phyloP scores from a whole-genome alignment of 2,329 filamentous ascomycete genomes.

The Exophiala spinifera region DNA sequence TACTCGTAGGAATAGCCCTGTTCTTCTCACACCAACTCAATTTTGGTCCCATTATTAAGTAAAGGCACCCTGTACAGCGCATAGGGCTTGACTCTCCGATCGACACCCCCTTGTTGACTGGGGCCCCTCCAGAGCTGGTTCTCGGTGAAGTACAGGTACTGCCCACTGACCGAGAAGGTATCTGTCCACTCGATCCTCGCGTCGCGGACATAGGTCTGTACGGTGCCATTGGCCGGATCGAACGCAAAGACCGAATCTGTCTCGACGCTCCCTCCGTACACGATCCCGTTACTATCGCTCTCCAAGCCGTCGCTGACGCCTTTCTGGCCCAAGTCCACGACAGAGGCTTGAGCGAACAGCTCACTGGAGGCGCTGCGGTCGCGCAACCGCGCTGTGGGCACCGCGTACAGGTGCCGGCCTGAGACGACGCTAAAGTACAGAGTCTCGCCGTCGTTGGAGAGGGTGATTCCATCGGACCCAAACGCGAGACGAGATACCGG shows the following conservation, averaged over 20 bases:
- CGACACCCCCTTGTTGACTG: slow-evolving; percentile 41
- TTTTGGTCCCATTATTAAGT: slow-evolving; percentile 43
- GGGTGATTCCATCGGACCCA: slow-evolving; percentile 51
- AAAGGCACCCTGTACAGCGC: slow-evolving; percentile 42
- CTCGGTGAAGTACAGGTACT: slow-evolving; percentile 54
- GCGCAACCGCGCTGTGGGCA: slow-evolving; percentile 45
- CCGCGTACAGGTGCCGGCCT: slow-evolving; percentile 44
- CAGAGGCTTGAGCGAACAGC: slow-evolving; percentile 43
- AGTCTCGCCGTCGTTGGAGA: slow-evolving; percentile 48
- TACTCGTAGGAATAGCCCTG: too few relatives aligned
- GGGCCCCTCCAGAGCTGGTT: slow-evolving; percentile 47
- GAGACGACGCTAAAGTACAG: slow-evolving; percentile 48
- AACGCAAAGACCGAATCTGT: slow-evolving; percentile 48
- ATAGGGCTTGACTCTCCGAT: slow-evolving; percentile 44
- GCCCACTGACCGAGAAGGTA: slow-evolving; percentile 43
- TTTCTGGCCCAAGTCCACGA: slow-evolving; percentile 46
- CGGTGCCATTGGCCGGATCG: slow-evolving; percentile 45
- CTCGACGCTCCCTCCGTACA: slow-evolving; percentile 53
- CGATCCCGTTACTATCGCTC: slow-evolving; percentile 49
- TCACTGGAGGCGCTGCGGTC: slow-evolving; percentile 41
- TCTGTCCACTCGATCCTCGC: slow-evolving; percentile 51
- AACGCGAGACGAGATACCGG: slow-evolving; percentile 42
- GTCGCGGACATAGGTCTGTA: slow-evolving; percentile 45
- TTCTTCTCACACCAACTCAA: slow-evolving; percentile 22
- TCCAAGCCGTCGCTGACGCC: slow-evolving; percentile 54